Evolutionary conservation across 179 eudicot species (phyloP), one percentile per base, ranked within the genome.

Genomic region (Beta corolliflora): DNA sequence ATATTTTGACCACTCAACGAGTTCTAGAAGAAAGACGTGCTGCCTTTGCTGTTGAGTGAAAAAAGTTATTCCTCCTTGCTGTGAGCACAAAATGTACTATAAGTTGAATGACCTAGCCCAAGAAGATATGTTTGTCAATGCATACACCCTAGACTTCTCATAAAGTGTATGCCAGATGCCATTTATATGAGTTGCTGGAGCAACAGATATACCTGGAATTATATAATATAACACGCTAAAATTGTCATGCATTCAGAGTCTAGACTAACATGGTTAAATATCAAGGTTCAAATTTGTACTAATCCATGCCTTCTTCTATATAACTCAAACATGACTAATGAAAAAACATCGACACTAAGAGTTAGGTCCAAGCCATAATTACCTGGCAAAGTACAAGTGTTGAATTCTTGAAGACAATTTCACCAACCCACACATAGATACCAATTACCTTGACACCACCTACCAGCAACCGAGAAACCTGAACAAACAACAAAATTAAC

Each of bases 391-490:
- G 93, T 13, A 77, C 77, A 53, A 89, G 63, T n/a, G 98, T 91
- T 63, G 99, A 94, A 81, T 87, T 94, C 88, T 96, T 96, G 86
- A 91, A 96, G 79, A 88, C 77, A 82, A 84, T 84, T 75, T 96
- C 99, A 36, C 86, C 89, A 73, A 84, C 90, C 98, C 97, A 96
- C 65, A 92, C 82, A 77, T 92, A 96, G 83, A 96, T 84, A 79
- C 98, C 99, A 71, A 96, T 83, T 70, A 96, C 97, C 86, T 89
- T 91, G 81, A 94, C 84, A 68, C 99, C 99, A 71, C 99, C 99
- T 66, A 92, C 84, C 73, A 96, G 87, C 99, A 96, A 90, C 85
- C 97, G 88, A 61, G 98, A 92, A 69, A 94, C 98, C 99, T 95
- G 83, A 31, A 81, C 13, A 65, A 50, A 14, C 45, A 61, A 83